Evolutionary conservation across 2,329 filamentous ascomycete genomes (phyloP).

Genomic region (Aspergillus fumigatiaffinis): DNA sequence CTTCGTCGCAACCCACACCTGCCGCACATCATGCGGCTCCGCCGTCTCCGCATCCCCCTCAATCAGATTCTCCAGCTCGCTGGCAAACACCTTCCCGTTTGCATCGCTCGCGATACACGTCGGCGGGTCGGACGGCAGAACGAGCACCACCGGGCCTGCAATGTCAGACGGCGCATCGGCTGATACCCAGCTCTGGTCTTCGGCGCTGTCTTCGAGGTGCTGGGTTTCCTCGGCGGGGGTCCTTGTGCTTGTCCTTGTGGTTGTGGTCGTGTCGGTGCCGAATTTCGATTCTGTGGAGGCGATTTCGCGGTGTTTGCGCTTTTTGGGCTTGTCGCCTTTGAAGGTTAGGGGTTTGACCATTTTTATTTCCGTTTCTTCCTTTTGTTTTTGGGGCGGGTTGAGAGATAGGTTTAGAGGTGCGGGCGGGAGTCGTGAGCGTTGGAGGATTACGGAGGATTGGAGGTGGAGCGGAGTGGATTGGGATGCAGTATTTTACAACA

Average conservation of each 20-base stretch:
- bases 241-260: slow-evolving; percentile 20
- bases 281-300: slow-evolving; percentile 32
- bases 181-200: slow-evolving; percentile 88
- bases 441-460: background rate
- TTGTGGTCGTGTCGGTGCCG: slow-evolving; percentile 26
- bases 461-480: background rate
- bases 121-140: slow-evolving; percentile 70
- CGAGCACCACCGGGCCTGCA: slow-evolving; percentile 75
- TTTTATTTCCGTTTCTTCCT: slow-evolving; percentile 10
- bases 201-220: slow-evolving; percentile 37
- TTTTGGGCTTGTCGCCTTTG: slow-evolving; percentile 95
- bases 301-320: slow-evolving; percentile 69
- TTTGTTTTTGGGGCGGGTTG: slow-evolving; percentile 1
- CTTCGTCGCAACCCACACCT: slow-evolving; percentile 88
- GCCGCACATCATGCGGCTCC: slow-evolving; percentile 91
- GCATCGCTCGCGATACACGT: slow-evolving; percentile 81
- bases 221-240: slow-evolving; percentile 24
- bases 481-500: background rate
- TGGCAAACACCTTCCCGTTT: slow-evolving; percentile 79
- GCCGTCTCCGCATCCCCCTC: slow-evolving; percentile 78
- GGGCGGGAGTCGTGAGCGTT: slow-evolving; percentile 4
- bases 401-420: background rate
- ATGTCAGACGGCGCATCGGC: slow-evolving; percentile 73
- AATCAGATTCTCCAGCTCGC: slow-evolving; percentile 79
- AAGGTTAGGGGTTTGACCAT: slow-evolving; percentile 80